A percentile compares a stretch with the other conserved stretches of the same genome.
These are phyloP conservation scores for Capsicum chinense DNA, from an alignment of 257 asterid genomes.

Conservation along the genomic window DNA sequence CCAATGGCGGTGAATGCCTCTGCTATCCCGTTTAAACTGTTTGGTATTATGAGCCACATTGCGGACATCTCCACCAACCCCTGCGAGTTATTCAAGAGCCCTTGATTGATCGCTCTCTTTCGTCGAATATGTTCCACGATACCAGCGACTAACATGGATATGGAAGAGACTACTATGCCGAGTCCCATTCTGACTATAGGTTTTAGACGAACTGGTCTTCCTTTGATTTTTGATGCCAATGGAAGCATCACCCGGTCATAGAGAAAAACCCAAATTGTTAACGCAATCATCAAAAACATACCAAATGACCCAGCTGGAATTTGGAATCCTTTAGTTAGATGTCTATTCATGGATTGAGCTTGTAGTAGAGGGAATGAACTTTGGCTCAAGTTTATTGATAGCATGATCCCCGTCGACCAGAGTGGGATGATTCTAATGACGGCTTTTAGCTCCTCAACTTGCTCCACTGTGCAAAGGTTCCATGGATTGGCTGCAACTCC, in stretches of 20 bases:
- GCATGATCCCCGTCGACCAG: conserved; percentile 37
- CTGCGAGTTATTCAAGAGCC: conserved; percentile 44
- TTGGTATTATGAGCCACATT: conserved; percentile 65
- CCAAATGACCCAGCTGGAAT: conserved; percentile 29
- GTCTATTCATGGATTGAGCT: conserved; percentile 32
- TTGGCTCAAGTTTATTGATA: conserved; percentile 31
- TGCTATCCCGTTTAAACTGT: conserved; percentile 54
- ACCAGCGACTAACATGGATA: conserved; percentile 59
- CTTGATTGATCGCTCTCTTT: conserved; percentile 51
- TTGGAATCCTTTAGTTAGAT: conserved; percentile 9
- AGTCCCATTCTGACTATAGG: conserved; percentile 64
- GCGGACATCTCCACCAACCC: conserved; percentile 64
- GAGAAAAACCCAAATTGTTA: conserved; percentile 53
- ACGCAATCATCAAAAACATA: conserved; percentile 36
- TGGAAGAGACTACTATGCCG: conserved; percentile 52
- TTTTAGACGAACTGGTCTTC: conserved; percentile 48
- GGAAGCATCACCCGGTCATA: conserved; percentile 63
- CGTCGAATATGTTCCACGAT: conserved; percentile 53
- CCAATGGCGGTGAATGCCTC: conserved; percentile 64
- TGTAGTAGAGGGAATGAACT: conserved; percentile 27
- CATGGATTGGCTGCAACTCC: conserved; percentile 41
- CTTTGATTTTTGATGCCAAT: conserved; percentile 51
- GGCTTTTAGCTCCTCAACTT: conserved; percentile 48
- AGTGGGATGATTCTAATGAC: conserved; percentile 39
- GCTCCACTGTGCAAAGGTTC: conserved; percentile 44